Base-by-base conservation (phyloP, 2,329 filamentous ascomycete species). In the Herpotrichia juniperi region DNA sequence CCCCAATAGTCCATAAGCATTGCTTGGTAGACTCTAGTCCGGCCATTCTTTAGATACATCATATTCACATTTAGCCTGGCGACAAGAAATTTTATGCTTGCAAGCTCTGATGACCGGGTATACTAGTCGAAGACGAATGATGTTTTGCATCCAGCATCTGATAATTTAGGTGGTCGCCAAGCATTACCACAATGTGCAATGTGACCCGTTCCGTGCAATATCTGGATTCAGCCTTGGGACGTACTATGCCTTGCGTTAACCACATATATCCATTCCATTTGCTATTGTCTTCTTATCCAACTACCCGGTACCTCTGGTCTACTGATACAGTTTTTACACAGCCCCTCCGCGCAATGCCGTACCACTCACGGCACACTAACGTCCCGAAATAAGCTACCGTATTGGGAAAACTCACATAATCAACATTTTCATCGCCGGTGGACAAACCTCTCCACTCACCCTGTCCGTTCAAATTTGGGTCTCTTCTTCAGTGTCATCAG, bases 301-400 rank as follows among this genome's bases (percentile, higher is more conserved):
- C n/a, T n/a, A 31, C 9, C n/a, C n/a, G n/a, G 9, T 31, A 31
- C 9, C 9, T 31, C 9, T 31, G 28, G 28, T n/a, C n/a, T n/a
- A n/a, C n/a, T n/a, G n/a, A n/a, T 31, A 12, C n/a, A 8, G 34
- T 21, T 32, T 22, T 40, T 46, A 31, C 42, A 51, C 48, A 46
- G 42, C 48, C 46, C 40, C 37, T 50, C 39, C 47, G 47, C n/a
- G 21, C n/a, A 14, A 30, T 46, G 31, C 42, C 48, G 32, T 43
- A 22, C 28, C 25, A 37, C 40, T 37, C 25, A 37, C 40, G 40
- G 48, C 6, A 37, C 10, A 5, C 2, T 10, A 12, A 5, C 3
- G 10, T 24, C 19, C 39, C 39, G 46, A 32, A n/a, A 5, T n/a
- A n/a, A n/a, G n/a, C n/a, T n/a, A n/a, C n/a, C n/a, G n/a, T n/a